Conservation (phyloP, 768 basidiomycete species). For the Auriscalpium vulgare region DNA sequence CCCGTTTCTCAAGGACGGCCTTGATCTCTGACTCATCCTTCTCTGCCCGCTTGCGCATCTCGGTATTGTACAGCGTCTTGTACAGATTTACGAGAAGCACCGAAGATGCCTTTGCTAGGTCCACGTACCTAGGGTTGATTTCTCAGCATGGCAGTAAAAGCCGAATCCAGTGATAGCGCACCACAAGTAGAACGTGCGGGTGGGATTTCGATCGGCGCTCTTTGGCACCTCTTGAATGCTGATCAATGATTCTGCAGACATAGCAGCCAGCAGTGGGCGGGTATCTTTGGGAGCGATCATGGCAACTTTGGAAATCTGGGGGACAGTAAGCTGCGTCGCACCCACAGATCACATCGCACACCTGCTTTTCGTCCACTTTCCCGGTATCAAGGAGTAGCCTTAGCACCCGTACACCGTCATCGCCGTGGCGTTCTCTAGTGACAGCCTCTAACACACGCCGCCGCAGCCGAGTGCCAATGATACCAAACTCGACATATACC, state of each 20-base stretch:
- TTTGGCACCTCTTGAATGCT: slow-evolving; percentile 91
- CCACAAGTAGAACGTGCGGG: slow-evolving; percentile 90
- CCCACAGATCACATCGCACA: slow-evolving; percentile 25
- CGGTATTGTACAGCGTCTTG: slow-evolving; percentile 86
- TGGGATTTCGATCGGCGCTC: slow-evolving; percentile 82
- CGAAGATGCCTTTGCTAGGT: slow-evolving; percentile 75
- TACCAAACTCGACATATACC: slow-evolving; percentile 74
- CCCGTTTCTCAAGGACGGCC: slow-evolving; percentile 72
- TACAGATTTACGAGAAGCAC: slow-evolving; percentile 71
- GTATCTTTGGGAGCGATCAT: slow-evolving; percentile 91
- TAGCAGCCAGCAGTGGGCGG: slow-evolving; percentile 67
- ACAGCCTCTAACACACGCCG: slow-evolving; percentile 68
- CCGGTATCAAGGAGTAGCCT: slow-evolving; percentile 72
- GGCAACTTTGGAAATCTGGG: slow-evolving; percentile 82
- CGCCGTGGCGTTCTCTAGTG: slow-evolving; percentile 75
- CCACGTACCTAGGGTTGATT: slow-evolving; percentile 66
- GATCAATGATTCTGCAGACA: slow-evolving; percentile 76
- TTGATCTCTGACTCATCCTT: slow-evolving; percentile 54
- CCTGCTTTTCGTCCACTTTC: slow-evolving; percentile 94
- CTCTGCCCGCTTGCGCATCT: slow-evolving; percentile 66
- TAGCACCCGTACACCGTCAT: slow-evolving; percentile 76
- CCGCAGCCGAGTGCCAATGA: slow-evolving; percentile 58
- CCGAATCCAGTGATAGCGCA: slow-evolving; percentile 22
- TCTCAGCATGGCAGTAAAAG: not conserved
- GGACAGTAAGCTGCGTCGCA: not conserved